These are phyloP conservation scores for Neospermospora avenae DNA, from an alignment of 2,329 filamentous ascomycete species.

Conservation along the genomic window DNA sequence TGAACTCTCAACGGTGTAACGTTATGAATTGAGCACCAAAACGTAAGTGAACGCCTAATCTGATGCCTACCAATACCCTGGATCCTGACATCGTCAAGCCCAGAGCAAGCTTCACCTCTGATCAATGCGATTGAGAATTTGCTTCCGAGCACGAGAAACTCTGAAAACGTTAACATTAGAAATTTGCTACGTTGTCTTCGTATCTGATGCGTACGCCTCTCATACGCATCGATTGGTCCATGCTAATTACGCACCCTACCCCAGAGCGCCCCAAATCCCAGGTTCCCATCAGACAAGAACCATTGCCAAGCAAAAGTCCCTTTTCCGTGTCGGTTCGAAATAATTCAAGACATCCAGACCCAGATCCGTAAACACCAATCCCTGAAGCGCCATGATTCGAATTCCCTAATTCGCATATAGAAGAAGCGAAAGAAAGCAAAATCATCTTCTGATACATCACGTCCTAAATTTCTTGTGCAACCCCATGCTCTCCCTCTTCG, in stretches of 20 bases:
- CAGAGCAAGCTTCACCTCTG: background rate
- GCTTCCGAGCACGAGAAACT: background rate
- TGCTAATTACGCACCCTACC: background rate
- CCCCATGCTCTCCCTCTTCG: conserved; percentile 20
- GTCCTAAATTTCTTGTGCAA: conserved; percentile 19
- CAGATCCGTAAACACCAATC: background rate
- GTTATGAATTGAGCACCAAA: background rate
- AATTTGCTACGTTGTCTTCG: background rate
- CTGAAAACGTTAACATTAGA: conserved; percentile 1
- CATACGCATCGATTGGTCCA: background rate
- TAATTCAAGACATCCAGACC: background rate
- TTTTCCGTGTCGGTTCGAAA: background rate
- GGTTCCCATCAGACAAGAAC: background rate
- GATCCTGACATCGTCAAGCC: background rate
- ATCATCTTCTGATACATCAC: conserved; percentile 1
- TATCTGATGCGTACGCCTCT: background rate
- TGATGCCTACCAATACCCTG: background rate
- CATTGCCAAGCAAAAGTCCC: background rate
- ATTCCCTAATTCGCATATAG: background rate
- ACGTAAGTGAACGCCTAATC: background rate
- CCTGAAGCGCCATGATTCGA: background rate
- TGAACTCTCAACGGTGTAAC: background rate
- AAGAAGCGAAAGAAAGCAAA: background rate
- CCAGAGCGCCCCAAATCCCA: background rate
- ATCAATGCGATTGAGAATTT: no score